These are phyloP conservation scores for Colletotrichum liaoningense DNA, from an alignment of 2,329 filamentous ascomycete genomes.

Conservation along the genomic window DNA sequence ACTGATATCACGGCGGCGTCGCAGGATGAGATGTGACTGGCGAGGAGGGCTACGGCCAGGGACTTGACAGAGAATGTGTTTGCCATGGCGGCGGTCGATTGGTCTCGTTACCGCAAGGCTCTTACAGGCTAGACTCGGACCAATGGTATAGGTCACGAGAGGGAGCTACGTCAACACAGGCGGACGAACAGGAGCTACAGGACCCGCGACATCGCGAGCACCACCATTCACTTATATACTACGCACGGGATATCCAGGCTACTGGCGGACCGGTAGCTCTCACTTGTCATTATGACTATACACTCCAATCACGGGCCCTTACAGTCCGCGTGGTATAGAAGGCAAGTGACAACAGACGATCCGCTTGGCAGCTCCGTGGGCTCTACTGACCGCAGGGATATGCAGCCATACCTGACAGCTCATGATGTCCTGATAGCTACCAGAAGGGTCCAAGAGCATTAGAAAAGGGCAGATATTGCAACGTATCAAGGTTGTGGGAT, in stretches of 20 bases:
- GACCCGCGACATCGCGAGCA: neutral
- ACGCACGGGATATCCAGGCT: neutral
- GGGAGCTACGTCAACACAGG: neutral
- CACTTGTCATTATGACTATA: neutral
- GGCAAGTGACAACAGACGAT: slow-evolving; percentile 13
- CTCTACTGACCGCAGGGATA: slow-evolving; percentile 1
- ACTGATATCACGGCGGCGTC: slow-evolving; percentile 21
- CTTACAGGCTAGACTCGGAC: neutral
- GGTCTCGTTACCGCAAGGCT: neutral
- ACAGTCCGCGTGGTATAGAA: slow-evolving; percentile 6
- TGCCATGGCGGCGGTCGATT: neutral
- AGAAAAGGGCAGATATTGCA: slow-evolving; percentile 23
- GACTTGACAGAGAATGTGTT: slow-evolving; percentile 14
- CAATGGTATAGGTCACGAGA: neutral
- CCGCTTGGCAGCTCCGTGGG: slow-evolving; percentile 8
- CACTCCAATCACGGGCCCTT: neutral
- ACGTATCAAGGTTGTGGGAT: slow-evolving; percentile 19
- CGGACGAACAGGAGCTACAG: neutral
- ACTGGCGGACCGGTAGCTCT: neutral
- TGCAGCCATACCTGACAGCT: neutral
- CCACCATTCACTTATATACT: neutral
- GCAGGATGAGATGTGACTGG: slow-evolving; percentile 9
- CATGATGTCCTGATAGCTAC: neutral
- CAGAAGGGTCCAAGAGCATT: neutral
- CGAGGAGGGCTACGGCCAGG: slow-evolving; percentile 26